Conservation (phyloP, 208 protist genomes). For the Wallacemonas sp. region DNA sequence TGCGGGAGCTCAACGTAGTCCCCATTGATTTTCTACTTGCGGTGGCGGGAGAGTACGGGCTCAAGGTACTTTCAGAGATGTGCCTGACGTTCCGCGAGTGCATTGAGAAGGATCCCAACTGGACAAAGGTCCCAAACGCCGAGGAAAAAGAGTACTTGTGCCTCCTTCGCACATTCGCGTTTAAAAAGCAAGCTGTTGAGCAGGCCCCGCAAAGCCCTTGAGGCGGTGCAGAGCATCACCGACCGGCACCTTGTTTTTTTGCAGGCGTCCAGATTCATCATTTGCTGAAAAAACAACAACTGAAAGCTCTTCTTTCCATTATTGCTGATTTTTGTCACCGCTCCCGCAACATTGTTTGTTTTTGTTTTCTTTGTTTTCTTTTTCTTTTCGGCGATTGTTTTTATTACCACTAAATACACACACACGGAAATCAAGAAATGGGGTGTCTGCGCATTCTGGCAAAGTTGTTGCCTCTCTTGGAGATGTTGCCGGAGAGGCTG, state of each 20-base stretch:
- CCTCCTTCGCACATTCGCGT: conserved; percentile 68
- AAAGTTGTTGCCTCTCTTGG: no score
- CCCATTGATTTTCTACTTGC: conserved; percentile 84
- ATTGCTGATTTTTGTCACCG: conserved; percentile 10
- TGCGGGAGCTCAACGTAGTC: conserved; percentile 71
- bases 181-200: conserved; percentile 69
- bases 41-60: conserved; percentile 57
- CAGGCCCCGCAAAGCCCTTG: conserved; percentile 21
- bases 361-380: conserved; percentile 21
- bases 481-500: no score
- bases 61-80: conserved; percentile 64
- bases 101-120: conserved; percentile 77
- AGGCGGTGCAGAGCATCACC: no score
- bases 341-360: no score
- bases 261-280: no score
- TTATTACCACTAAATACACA: not conserved
- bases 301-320: conserved; percentile 13
- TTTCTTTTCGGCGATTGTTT: conserved; percentile 1
- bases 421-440: not conserved
- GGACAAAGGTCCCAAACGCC: conserved; percentile 56
- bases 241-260: no score
- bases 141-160: conserved; percentile 85
- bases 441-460: no score
- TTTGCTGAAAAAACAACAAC: conserved; percentile 5
- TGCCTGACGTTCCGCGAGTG: conserved; percentile 77